Conservation (phyloP, 805 yeast species). For the Debaryomyces maramus region DNA sequence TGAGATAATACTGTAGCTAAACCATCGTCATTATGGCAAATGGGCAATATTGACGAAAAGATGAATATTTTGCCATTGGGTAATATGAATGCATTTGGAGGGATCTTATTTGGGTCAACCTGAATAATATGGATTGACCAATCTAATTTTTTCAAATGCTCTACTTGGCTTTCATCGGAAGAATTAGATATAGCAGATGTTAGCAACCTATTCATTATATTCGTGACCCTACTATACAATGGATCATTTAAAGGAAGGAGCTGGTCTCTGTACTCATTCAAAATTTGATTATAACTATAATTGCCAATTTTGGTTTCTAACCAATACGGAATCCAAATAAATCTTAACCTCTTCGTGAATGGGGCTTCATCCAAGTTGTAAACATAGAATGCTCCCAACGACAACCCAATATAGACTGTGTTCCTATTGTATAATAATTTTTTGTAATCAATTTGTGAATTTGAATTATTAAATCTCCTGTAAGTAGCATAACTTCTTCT, state of each 20-base stretch:
- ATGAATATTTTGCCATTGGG: slow-evolving; percentile 97
- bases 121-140: slow-evolving; percentile 77
- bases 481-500: slow-evolving; percentile 35
- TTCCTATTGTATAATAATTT: slow-evolving; percentile 23
- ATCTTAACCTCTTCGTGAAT: slow-evolving; percentile 67
- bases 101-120: slow-evolving; percentile 63
- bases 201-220: slow-evolving; percentile 65
- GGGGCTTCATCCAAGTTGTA: slow-evolving; percentile 75
- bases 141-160: slow-evolving; percentile 40
- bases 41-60: slow-evolving; percentile 71
- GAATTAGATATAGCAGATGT: slow-evolving; percentile 49
- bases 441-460: slow-evolving; percentile 11
- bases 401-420: slow-evolving; percentile 34
- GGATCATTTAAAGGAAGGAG: slow-evolving; percentile 69
- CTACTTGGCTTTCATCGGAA: slow-evolving; percentile 33
- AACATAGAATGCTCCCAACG: slow-evolving; percentile 24
- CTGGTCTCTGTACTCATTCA: slow-evolving; percentile 50
- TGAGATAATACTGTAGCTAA: slow-evolving; percentile 94
- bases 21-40: slow-evolving; percentile 83
- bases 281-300: slow-evolving; percentile 58
- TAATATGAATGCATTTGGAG: slow-evolving; percentile 94
- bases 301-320: slow-evolving; percentile 65
- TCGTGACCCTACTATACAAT: slow-evolving; percentile 51
- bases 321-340: slow-evolving; percentile 69
- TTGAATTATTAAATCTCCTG: slow-evolving; percentile 31